A percentile compares a stretch with the other conserved stretches of the same genome.
Evolutionary conservation across 805 yeast species (phyloP).

Genomic region (Phaffomyces thermotolerans): DNA sequence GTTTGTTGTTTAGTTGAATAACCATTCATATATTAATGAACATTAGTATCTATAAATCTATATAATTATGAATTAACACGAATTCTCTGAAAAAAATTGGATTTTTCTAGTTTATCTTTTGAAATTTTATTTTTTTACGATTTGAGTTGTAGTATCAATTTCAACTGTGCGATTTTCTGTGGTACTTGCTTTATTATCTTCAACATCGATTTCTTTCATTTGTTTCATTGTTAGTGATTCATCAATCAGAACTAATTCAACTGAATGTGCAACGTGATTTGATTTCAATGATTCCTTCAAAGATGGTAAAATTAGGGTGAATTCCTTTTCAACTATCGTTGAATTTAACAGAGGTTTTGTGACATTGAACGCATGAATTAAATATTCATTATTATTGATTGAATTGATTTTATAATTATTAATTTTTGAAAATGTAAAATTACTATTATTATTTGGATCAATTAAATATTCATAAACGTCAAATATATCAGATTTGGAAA

Average conservation of each 20-base stretch:
- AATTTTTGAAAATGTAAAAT: slow-evolving; percentile 3
- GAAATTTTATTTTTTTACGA: too few species aligned
- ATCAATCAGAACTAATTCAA: slow-evolving; percentile 39
- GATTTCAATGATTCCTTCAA: slow-evolving; percentile 30
- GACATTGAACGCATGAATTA: slow-evolving; percentile 19
- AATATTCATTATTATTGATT: slow-evolving; percentile 35
- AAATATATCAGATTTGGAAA: slow-evolving; percentile 8
- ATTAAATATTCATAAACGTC: slow-evolving; percentile 23
- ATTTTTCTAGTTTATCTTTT: too few species aligned
- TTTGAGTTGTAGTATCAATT: too few species aligned
- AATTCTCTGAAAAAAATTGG: too few species aligned
- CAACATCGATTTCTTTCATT: too few species aligned
- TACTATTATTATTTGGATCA: not conserved
- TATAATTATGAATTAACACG: too few species aligned
- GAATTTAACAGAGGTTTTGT: not conserved
- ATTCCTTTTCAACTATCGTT: slow-evolving; percentile 22
- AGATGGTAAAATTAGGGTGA: slow-evolving; percentile 33
- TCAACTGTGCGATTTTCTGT: too few species aligned
- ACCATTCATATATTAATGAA: too few species aligned
- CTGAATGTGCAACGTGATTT: slow-evolving; percentile 41
- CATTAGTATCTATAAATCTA: too few species aligned
- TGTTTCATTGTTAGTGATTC: not conserved
- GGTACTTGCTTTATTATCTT: too few species aligned
- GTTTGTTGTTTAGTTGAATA: too few species aligned
- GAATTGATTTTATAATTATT: slow-evolving; percentile 22